These are phyloP conservation scores for Cnidoscolus chayamansa DNA, from an alignment of 441 rosid genomes.

Conservation along the genomic window DNA sequence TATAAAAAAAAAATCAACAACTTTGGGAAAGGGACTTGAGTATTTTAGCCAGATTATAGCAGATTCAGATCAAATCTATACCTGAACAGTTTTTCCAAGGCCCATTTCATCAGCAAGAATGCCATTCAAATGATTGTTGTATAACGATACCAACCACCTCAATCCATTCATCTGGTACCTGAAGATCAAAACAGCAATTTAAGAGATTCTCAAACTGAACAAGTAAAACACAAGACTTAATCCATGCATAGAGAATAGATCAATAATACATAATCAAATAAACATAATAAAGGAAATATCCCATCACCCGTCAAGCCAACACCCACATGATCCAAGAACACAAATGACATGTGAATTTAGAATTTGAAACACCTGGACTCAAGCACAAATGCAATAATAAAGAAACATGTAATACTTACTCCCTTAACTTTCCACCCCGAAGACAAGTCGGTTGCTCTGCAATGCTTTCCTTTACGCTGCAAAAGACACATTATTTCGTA, in stretches of 20 bases:
- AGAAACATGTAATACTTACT: constrained; percentile 51
- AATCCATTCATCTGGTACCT: constrained; percentile 98
- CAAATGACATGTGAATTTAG: neutral
- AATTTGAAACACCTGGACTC: neutral
- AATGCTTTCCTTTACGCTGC: constrained; percentile 85
- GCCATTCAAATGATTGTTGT: constrained; percentile 89
- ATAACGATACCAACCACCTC: constrained; percentile 88
- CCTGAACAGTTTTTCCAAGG: constrained; percentile 98
- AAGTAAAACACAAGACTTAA: neutral
- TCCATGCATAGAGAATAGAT: neutral
- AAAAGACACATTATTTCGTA: constrained; percentile 23
- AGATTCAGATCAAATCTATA: constrained; percentile 20
- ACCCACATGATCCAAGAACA: neutral
- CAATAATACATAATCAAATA: neutral
- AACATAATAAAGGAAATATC: neutral
- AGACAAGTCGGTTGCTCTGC: constrained; percentile 75
- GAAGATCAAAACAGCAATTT: constrained; percentile 30
- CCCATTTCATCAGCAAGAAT: constrained; percentile 99
- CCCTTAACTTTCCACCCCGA: constrained; percentile 82
- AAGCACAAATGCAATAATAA: neutral
- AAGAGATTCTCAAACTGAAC: constrained; percentile 18
- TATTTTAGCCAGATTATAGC: constrained; percentile 9
- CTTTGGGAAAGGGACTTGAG: neutral
- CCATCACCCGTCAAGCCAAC: neutral
- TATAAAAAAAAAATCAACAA: constrained; percentile 10